Conservation (phyloP, 2,329 filamentous ascomycete genomes). For the Emmonsiellopsis sp. region DNA sequence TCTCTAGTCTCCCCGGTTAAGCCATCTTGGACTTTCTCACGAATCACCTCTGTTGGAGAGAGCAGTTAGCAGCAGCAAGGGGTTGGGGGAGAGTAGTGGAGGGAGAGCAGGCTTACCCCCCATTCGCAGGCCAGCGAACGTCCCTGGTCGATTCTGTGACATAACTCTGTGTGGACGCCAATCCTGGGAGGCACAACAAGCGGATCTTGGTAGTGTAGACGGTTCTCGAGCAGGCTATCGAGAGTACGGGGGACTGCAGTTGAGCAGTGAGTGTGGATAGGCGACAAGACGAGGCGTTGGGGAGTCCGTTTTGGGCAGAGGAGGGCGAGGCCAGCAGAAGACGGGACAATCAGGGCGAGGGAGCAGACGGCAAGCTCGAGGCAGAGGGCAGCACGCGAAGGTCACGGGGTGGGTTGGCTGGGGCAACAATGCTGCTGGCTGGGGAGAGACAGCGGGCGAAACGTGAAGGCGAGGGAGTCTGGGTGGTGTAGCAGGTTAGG, state of each 20-base stretch:
- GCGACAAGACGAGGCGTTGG: constrained; percentile 27
- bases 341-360: constrained; percentile 13
- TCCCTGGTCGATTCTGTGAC: constrained; percentile 86
- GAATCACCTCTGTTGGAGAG: constrained; percentile 68
- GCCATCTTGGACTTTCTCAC: constrained; percentile 98
- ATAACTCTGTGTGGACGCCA: constrained; percentile 43
- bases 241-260: constrained; percentile 32
- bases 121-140: constrained; percentile 85
- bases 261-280: constrained; percentile 38
- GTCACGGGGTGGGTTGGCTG: neutral
- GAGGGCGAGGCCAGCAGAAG: constrained; percentile 10
- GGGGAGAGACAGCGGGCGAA: neutral
- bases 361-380: constrained; percentile 12
- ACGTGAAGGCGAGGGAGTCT: constrained; percentile 14
- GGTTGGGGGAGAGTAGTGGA: constrained; percentile 14
- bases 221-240: constrained; percentile 24
- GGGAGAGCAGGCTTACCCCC: constrained; percentile 61
- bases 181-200: constrained; percentile 10
- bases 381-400: constrained; percentile 14
- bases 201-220: neutral
- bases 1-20: constrained; percentile 93
- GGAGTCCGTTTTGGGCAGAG: constrained; percentile 47
- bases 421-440: neutral
- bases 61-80: constrained; percentile 10
- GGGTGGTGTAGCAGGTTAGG: constrained; percentile 9